These are phyloP conservation scores for Hypocreales sp. DNA, from an alignment of 2,329 filamentous ascomycete species.

Conservation along the genomic window DNA sequence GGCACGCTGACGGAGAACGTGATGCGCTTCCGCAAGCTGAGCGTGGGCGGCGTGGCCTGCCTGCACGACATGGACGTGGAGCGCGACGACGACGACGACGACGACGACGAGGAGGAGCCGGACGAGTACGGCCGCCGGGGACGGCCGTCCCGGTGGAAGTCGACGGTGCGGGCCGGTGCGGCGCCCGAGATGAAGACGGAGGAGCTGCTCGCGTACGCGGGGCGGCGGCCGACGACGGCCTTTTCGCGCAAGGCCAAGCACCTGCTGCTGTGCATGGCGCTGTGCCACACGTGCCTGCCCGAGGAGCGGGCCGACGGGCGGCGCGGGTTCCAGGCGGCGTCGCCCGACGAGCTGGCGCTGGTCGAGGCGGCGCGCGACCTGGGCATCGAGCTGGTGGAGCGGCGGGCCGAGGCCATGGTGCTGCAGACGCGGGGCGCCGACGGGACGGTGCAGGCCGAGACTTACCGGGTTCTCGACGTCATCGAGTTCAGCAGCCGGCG, in stretches of 20 bases:
- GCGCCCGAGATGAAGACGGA: conserved; percentile 48
- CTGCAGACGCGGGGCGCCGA: conserved; percentile 24
- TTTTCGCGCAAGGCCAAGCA: conserved; percentile 70
- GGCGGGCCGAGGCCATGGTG: conserved; percentile 54
- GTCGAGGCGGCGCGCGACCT: conserved; percentile 75
- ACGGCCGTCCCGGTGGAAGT: conserved; percentile 22
- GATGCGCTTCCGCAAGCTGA: conserved; percentile 91
- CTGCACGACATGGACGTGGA: conserved; percentile 63
- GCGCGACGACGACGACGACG: conserved; percentile 11
- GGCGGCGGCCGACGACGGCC: conserved; percentile 54
- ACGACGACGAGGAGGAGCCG: conserved; percentile 35
- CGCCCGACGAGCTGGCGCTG: conserved; percentile 77
- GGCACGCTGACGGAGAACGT: conserved; percentile 88
- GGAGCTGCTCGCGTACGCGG: conserved; percentile 67
- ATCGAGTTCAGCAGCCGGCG: conserved; percentile 83
- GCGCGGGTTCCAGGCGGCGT: conserved; percentile 74
- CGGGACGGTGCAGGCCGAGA: conserved; percentile 23
- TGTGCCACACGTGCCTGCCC: conserved; percentile 85
- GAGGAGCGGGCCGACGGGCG: conserved; percentile 54
- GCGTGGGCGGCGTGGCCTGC: conserved; percentile 79
- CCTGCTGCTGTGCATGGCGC: conserved; percentile 68
- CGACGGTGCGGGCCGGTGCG: conserved; percentile 20
- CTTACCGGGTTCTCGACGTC: conserved; percentile 69
- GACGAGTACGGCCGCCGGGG: too few relatives aligned
- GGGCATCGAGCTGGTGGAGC: conserved; percentile 61